phyloP scores from a whole-genome alignment of 192 early-diverging fungal species.

The Thoreauomyces humboldtii region DNA sequence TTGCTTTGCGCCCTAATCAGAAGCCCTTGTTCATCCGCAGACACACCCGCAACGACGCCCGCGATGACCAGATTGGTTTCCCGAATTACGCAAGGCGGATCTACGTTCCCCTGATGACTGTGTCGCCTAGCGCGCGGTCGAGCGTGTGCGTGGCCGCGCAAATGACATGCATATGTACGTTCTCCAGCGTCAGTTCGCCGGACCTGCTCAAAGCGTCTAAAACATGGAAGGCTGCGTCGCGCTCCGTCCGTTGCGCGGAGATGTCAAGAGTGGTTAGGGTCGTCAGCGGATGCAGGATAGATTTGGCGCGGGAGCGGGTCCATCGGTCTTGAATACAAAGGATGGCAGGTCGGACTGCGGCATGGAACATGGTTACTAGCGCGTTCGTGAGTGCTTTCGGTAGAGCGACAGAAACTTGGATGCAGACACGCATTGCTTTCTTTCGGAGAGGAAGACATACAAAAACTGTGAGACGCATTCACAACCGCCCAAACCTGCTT shows the following conservation, averaged over 20 bases:
- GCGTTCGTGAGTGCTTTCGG: neutral
- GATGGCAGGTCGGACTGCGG: neutral
- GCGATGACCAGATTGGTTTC: conserved; percentile 1
- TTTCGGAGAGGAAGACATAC: no score
- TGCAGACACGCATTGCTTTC: no score
- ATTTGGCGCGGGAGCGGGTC: conserved; percentile 1
- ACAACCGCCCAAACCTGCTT: no score
- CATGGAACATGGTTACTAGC: neutral
- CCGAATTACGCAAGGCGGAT: neutral
- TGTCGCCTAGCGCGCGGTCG: conserved; percentile 27
- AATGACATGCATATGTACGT: conserved; percentile 23
- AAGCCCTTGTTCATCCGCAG: neutral
- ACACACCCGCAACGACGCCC: conserved; percentile 1
- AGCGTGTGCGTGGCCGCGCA: conserved; percentile 26
- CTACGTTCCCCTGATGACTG: conserved; percentile 10
- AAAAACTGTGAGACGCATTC: no score
- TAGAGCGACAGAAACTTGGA: neutral
- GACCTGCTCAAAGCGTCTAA: conserved; percentile 9
- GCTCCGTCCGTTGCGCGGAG: neutral
- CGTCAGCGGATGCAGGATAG: conserved; percentile 6
- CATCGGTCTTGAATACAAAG: neutral
- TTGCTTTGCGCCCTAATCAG: neutral
- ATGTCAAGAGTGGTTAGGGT: neutral
- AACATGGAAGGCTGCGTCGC: conserved; percentile 1
- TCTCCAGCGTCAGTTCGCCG: neutral